Evolutionary conservation across 1,139 yeast species (phyloP).

Genomic region (Pichia sp.): DNA sequence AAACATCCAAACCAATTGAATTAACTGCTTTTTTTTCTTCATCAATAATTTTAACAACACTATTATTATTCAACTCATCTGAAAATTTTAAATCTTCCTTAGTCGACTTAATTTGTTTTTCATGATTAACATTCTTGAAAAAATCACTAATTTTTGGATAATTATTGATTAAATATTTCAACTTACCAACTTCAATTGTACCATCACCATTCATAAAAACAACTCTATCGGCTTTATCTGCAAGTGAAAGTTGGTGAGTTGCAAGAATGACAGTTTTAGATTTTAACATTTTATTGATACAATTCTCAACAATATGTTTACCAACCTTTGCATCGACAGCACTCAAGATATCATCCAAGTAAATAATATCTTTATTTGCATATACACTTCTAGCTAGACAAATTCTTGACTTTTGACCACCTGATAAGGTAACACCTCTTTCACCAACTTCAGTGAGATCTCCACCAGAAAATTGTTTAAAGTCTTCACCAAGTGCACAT

Average conservation of each 20-base stretch:
- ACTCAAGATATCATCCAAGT: slow-evolving; percentile 79
- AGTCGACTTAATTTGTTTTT: background rate
- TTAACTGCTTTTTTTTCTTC: slow-evolving; percentile 34
- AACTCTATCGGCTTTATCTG: slow-evolving; percentile 65
- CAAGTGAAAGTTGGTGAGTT: slow-evolving; percentile 74
- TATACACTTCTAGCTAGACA: slow-evolving; percentile 82
- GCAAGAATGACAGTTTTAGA: slow-evolving; percentile 70
- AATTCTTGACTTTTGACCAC: slow-evolving; percentile 88
- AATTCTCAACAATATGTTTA: slow-evolving; percentile 65
- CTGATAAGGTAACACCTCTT: slow-evolving; percentile 83
- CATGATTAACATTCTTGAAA: slow-evolving; percentile 29
- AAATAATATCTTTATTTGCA: slow-evolving; percentile 53
- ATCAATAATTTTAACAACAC: slow-evolving; percentile 26
- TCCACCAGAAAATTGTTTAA: slow-evolving; percentile 68
- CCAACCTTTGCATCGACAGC: slow-evolving; percentile 61
- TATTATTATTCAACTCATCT: background rate
- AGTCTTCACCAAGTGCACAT: slow-evolving; percentile 64
- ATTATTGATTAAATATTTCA: slow-evolving; percentile 39
- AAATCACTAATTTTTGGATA: slow-evolving; percentile 48
- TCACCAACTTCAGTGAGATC: slow-evolving; percentile 87
- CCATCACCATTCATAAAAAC: slow-evolving; percentile 68
- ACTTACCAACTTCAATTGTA: slow-evolving; percentile 52
- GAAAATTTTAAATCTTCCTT: background rate
- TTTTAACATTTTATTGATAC: slow-evolving; percentile 52
- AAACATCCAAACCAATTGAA: slow-evolving; percentile 33